Evolutionary conservation across 2,329 filamentous ascomycete genomes (phyloP).

Genomic region (Paecilomyces variotii): DNA sequence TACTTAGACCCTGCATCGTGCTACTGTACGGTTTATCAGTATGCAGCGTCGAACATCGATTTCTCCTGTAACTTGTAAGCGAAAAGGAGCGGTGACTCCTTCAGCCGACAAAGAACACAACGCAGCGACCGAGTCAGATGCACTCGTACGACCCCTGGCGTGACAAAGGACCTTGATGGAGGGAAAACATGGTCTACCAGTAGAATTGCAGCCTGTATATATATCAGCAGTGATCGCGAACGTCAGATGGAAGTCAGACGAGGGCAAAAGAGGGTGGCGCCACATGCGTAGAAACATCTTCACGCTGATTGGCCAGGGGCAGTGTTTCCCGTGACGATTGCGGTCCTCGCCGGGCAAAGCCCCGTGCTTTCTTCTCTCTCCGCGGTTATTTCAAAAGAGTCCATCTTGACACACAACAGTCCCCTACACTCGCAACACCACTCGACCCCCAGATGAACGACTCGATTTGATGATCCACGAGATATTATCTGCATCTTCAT

Average conservation of each 20-base stretch:
- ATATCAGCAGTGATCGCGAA: background rate
- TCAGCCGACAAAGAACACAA: background rate
- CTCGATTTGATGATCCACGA: conserved; percentile 11
- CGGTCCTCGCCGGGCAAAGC: conserved; percentile 7
- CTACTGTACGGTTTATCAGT: background rate
- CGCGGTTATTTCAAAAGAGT: conserved; percentile 12
- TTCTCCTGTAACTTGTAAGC: background rate
- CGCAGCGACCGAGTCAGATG: background rate
- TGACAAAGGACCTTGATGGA: background rate
- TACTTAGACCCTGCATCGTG: background rate
- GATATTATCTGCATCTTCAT: conserved; percentile 1
- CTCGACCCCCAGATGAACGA: conserved; percentile 4
- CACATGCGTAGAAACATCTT: conserved; percentile 32
- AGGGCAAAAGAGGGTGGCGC: conserved; percentile 15
- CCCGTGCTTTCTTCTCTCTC: conserved; percentile 11
- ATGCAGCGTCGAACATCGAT: background rate
- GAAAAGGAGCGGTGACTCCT: background rate
- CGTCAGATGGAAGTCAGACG: background rate
- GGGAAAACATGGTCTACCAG: background rate
- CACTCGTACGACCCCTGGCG: background rate
- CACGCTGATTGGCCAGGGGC: conserved; percentile 26
- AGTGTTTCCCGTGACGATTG: background rate
- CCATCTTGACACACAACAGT: conserved; percentile 7
- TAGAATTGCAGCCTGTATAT: no score
- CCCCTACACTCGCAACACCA: conserved; percentile 4